Percentiles rank a stretch among this genome's conserved stretches.
phyloP scores from a whole-genome alignment of 345 rosid genomes.

The Corymbia maculata region DNA sequence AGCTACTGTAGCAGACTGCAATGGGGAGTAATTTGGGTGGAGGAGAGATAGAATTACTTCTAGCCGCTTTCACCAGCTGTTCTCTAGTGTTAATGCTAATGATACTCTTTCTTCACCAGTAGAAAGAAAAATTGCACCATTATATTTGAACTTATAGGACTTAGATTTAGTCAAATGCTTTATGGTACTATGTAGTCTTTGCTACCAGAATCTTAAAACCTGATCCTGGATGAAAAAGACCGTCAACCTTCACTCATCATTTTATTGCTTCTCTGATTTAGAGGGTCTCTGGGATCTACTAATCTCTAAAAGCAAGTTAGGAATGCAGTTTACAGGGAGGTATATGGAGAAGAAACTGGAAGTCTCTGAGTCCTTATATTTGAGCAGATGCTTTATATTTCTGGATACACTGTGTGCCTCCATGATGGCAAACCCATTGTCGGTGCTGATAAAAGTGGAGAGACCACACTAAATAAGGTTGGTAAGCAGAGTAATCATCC shows the following conservation, averaged over 20 bases:
- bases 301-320: background rate
- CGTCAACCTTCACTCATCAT: background rate
- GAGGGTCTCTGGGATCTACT: background rate
- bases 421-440: background rate
- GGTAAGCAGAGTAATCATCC: background rate
- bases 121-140: background rate
- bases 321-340: background rate
- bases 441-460: background rate
- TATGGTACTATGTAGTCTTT: background rate
- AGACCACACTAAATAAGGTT: background rate
- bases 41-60: background rate
- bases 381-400: background rate
- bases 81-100: background rate
- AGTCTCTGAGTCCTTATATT: background rate
- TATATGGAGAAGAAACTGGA: background rate
- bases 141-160: background rate
- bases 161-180: background rate
- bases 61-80: background rate
- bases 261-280: background rate
- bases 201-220: background rate
- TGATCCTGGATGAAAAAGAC: background rate
- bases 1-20: background rate
- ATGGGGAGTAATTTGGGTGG: background rate
- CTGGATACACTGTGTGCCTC: background rate
- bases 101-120: background rate